Conservation (phyloP, 805 yeast species). For the Lachancea cidri region DNA sequence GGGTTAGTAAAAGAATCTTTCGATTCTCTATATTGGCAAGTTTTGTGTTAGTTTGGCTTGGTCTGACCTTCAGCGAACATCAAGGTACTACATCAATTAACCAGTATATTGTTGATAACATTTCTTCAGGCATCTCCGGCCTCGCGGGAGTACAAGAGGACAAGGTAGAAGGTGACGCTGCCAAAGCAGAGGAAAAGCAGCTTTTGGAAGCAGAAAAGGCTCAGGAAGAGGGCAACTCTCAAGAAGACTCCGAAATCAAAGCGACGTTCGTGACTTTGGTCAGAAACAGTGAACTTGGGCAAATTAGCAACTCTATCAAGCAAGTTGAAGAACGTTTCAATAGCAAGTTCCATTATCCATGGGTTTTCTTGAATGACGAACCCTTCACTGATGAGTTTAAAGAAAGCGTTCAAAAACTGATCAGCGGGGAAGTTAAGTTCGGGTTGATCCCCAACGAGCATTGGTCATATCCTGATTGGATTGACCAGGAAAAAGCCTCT, state of each 20-base stretch:
- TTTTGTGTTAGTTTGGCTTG: slow-evolving; percentile 1
- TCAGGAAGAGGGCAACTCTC: neutral
- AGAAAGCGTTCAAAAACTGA: slow-evolving; percentile 55
- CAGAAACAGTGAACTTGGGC: slow-evolving; percentile 65
- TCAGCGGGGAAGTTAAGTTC: slow-evolving; percentile 72
- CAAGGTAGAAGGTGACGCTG: neutral
- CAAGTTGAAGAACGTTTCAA: slow-evolving; percentile 89
- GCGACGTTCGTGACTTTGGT: slow-evolving; percentile 83
- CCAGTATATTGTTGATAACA: neutral
- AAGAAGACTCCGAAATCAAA: slow-evolving; percentile 42
- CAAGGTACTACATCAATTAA: neutral
- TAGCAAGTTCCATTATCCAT: slow-evolving; percentile 73
- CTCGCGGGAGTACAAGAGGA: neutral
- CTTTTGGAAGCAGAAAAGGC: slow-evolving; percentile 1
- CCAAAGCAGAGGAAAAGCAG: slow-evolving; percentile 3
- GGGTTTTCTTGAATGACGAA: slow-evolving; percentile 92
- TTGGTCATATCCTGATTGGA: slow-evolving; percentile 84
- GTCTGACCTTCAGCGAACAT: slow-evolving; percentile 3
- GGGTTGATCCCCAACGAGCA: slow-evolving; percentile 80
- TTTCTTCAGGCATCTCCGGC: neutral
- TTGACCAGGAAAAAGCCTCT: slow-evolving; percentile 66
- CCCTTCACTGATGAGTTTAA: slow-evolving; percentile 80
- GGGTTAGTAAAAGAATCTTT: slow-evolving; percentile 7
- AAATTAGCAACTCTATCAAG: slow-evolving; percentile 59
- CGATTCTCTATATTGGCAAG: slow-evolving; percentile 1